Conservation (phyloP, 176 grass and related monocot genomes). For the barley (Hordeum vulgare) region MorexV3_pseudomolecules_assembly NC_058521.1:15839256-15839755, state of each 20-base stretch:
- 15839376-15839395: conserved; percentile 24
- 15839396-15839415: conserved; percentile 48
- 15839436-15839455: conserved; percentile 81
- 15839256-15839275: conserved; percentile 38
- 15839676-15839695: conserved; percentile 45
- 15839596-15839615: background rate
- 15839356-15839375: background rate
- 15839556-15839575: conserved; percentile 36
- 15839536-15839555: conserved; percentile 19
- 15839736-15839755: conserved; percentile 97
- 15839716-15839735: conserved; percentile 86
- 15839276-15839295: conserved; percentile 48
- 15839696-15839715: conserved; percentile 70
- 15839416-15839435: conserved; percentile 62
- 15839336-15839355: background rate
- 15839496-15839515: conserved; percentile 24
- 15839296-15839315: conserved; percentile 28
- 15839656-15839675: conserved; percentile 57
- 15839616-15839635: conserved; percentile 49
- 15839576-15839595: conserved; percentile 2
- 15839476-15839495: conserved; percentile 60
- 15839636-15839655: conserved; percentile 53
- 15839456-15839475: conserved; percentile 77
- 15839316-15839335: conserved; percentile 16
- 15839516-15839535: conserved; percentile 33